Evolutionary conservation across 2,329 filamentous ascomycete species (phyloP), one percentile per base, ranked within the genome.

Genomic region (Talaromyces albobiverticillius): DNA sequence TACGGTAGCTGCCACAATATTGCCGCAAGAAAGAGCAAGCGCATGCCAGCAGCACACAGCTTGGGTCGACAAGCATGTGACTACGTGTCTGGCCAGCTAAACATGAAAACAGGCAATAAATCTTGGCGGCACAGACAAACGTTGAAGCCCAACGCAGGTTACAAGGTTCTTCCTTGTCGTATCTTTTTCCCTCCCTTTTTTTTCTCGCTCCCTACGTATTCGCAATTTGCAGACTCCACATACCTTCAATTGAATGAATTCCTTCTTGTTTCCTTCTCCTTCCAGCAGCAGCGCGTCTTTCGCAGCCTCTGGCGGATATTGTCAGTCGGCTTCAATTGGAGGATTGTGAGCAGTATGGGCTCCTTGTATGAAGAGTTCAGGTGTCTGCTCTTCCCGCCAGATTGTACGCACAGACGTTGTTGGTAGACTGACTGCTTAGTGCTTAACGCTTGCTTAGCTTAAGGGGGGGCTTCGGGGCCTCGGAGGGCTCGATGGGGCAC

Each of bases 321-420:
- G 10, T 18, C 18, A 23, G 22, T 31, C 48, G 11, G 46, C 18
- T 43, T 51, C 31, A 13, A 40, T 40, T 40, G n/a, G n/a, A n/a
- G n/a, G n/a, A 16, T 16, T 22, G 16, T 40, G 36, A 40, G 14
- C 6, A 16, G 32, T 36, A 36, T 16, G n/a, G 32, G n/a, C 32
- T 36, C 16, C n/a, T 4, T 14, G 32, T 36, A 36, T 36, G 32
- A 36, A 36, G 32, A 6, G 16, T n/a, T 3, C 32, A n/a, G 32
- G 7, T n/a, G 32, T 36, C 32, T 25, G n/a, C 34, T 23, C 46
- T 41, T 41, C 32, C 40, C 26, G 36, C 25, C 34, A 50, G 25
- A 50, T 49, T 34, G 32, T 31, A 43, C 50, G 50, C 50, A 52
- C 50, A 26, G 50, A 52, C 50, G 29, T n/a, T 26, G 40, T 51